phyloP scores from a whole-genome alignment of 768 basidiomycete genomes.

The Sarcomyxa edulis region DNA sequence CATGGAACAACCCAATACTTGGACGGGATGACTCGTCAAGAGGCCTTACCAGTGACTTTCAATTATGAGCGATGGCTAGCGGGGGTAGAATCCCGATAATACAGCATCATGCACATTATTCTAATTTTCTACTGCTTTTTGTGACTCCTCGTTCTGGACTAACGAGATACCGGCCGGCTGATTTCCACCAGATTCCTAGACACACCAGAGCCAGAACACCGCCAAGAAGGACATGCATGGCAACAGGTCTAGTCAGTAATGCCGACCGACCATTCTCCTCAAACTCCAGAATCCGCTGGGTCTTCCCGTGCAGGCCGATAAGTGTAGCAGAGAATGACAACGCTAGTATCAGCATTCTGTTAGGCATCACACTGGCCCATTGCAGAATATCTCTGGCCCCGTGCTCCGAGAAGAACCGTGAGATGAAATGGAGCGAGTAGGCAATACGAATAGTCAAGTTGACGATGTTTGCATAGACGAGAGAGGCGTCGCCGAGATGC shows the following conservation, averaged over 20 bases:
- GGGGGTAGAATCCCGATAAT: slow-evolving; percentile 1
- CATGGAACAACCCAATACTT: slow-evolving; percentile 28
- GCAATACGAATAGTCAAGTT: slow-evolving; percentile 59
- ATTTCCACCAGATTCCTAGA: slow-evolving; percentile 17
- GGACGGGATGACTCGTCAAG: slow-evolving; percentile 26
- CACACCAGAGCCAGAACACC: slow-evolving; percentile 11
- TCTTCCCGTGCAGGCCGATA: slow-evolving; percentile 20
- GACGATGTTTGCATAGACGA: slow-evolving; percentile 73
- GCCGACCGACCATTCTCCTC: slow-evolving; percentile 18
- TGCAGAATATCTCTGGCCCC: slow-evolving; percentile 11
- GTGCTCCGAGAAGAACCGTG: slow-evolving; percentile 36
- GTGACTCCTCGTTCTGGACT: slow-evolving; percentile 3
- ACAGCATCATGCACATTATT: background rate
- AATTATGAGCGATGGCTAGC: slow-evolving; percentile 42
- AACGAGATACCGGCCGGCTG: slow-evolving; percentile 13
- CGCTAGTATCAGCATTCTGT: slow-evolving; percentile 13
- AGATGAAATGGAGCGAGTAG: slow-evolving; percentile 51
- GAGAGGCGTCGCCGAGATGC: slow-evolving; percentile 56
- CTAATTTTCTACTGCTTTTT: background rate
- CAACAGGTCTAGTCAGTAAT: slow-evolving; percentile 18
- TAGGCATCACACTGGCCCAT: slow-evolving; percentile 21
- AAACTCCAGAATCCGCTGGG: slow-evolving; percentile 14
- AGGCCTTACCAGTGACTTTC: slow-evolving; percentile 29
- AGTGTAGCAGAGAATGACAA: slow-evolving; percentile 19
- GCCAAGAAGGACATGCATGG: slow-evolving; percentile 30